Percentiles rank a stretch among this genome's conserved stretches.
Conservation (phyloP, 2,329 filamentous ascomycete genomes). For the Ilyonectria robusta region DNA sequence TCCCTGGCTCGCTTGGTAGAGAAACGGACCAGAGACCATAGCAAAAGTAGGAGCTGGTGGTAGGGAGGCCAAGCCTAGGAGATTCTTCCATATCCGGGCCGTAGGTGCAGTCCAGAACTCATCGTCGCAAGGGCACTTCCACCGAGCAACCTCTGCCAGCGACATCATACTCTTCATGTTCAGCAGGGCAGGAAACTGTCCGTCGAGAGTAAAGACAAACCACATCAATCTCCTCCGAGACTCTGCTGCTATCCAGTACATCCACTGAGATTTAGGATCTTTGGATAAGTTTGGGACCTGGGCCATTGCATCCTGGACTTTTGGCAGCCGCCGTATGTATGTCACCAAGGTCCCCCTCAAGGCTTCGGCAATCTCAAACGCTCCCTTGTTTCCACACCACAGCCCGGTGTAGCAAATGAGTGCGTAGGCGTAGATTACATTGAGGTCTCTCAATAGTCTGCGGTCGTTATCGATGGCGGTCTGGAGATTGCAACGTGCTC, state of each 20-base stretch:
- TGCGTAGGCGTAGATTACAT: background rate
- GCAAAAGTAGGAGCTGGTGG: conserved; percentile 8
- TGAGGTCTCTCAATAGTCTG: background rate
- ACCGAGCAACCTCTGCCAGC: background rate
- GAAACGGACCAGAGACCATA: background rate
- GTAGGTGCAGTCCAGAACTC: conserved; percentile 10
- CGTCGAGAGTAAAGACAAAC: conserved; percentile 14
- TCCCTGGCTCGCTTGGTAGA: background rate
- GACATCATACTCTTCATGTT: conserved; percentile 5
- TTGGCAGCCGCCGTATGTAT: background rate
- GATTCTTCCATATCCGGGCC: conserved; percentile 1
- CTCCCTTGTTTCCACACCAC: conserved; percentile 15
- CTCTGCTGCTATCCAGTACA: background rate
- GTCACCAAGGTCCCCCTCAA: background rate
- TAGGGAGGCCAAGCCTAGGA: background rate
- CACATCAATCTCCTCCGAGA: conserved; percentile 1
- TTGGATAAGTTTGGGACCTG: background rate
- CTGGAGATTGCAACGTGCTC: conserved; percentile 6
- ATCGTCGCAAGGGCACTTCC: conserved; percentile 7
- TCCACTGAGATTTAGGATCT: background rate
- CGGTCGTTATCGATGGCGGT: background rate
- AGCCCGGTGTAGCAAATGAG: conserved; percentile 9
- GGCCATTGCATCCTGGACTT: background rate
- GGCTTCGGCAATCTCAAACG: conserved; percentile 10
- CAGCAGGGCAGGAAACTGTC: background rate